Conservation (phyloP, 2,329 filamentous ascomycete species). For the Neodidymelliopsis sp. region DNA sequence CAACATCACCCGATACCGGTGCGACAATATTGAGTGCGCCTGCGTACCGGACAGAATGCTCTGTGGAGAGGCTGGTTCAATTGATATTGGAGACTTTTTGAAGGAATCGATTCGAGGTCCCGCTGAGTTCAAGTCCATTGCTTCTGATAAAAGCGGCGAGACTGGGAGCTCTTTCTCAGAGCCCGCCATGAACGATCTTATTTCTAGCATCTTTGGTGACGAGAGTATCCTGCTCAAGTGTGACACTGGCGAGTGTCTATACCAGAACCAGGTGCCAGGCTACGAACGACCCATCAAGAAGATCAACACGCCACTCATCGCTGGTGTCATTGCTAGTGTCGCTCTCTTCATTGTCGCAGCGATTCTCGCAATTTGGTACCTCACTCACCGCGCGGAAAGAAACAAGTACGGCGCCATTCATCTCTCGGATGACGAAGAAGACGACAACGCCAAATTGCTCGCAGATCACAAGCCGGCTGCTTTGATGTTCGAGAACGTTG, state of each 20-base stretch:
- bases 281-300: slow-evolving; percentile 88
- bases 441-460: slow-evolving; percentile 86
- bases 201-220: slow-evolving; percentile 88
- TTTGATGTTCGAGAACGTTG: slow-evolving; percentile 86
- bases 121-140: slow-evolving; percentile 77
- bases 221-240: slow-evolving; percentile 85
- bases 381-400: slow-evolving; percentile 74
- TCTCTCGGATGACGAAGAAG: slow-evolving; percentile 81
- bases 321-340: slow-evolving; percentile 85
- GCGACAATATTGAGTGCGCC: slow-evolving; percentile 82
- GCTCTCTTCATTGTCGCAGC: slow-evolving; percentile 88
- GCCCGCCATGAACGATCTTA: slow-evolving; percentile 90
- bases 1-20: slow-evolving; percentile 86
- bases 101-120: slow-evolving; percentile 84
- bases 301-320: slow-evolving; percentile 97
- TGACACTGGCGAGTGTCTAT: slow-evolving; percentile 87
- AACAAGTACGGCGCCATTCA: slow-evolving; percentile 74
- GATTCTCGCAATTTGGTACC: slow-evolving; percentile 84
- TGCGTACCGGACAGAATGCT: slow-evolving; percentile 93
- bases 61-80: slow-evolving; percentile 87
- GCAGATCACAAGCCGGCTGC: slow-evolving; percentile 90
- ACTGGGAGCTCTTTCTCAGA: slow-evolving; percentile 87
- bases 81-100: slow-evolving; percentile 91
- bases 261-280: slow-evolving; percentile 90
- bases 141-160: slow-evolving; percentile 64